phyloP scores from a whole-genome alignment of 2,329 filamentous ascomycete genomes.

The Hypoxylon sp. region DNA sequence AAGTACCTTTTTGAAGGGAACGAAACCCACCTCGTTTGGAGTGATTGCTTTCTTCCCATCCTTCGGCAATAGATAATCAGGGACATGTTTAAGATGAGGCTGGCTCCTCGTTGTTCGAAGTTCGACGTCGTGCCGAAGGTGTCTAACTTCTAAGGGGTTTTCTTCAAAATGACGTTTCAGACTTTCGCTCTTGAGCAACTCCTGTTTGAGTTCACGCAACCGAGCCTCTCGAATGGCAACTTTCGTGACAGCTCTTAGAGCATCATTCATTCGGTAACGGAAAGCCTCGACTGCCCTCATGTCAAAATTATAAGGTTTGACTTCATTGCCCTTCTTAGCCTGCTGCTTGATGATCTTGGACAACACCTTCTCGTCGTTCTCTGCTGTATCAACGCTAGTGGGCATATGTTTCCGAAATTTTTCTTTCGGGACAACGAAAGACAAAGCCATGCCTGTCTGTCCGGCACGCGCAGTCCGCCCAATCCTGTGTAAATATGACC shows the following conservation, averaged over 20 bases:
- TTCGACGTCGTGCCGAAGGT: conserved; percentile 92
- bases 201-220: conserved; percentile 87
- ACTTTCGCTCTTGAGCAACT: conserved; percentile 94
- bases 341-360: conserved; percentile 85
- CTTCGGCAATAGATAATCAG: conserved; percentile 89
- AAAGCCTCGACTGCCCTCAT: conserved; percentile 95
- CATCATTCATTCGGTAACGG: conserved; percentile 94
- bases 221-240: conserved; percentile 92
- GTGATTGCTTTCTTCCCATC: conserved; percentile 79
- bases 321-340: conserved; percentile 80
- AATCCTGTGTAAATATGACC: conserved; percentile 97
- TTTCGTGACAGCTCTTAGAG: conserved; percentile 88
- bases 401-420: conserved; percentile 91
- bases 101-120: conserved; percentile 86
- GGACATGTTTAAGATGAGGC: conserved; percentile 92
- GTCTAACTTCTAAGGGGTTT: conserved; percentile 89
- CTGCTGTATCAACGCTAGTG: conserved; percentile 80
- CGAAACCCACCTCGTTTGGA: conserved; percentile 79
- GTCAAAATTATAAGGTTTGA: conserved; percentile 94
- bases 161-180: conserved; percentile 97
- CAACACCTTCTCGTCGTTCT: conserved; percentile 88
- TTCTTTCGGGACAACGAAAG: conserved; percentile 88
- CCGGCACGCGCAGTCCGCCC: conserved; percentile 93
- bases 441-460: conserved; percentile 94
- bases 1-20: conserved; percentile 72